These are phyloP conservation scores for Plasmodium malariae DNA, from an alignment of 169 alveolate genomes.

Conservation along the genomic window DNA sequence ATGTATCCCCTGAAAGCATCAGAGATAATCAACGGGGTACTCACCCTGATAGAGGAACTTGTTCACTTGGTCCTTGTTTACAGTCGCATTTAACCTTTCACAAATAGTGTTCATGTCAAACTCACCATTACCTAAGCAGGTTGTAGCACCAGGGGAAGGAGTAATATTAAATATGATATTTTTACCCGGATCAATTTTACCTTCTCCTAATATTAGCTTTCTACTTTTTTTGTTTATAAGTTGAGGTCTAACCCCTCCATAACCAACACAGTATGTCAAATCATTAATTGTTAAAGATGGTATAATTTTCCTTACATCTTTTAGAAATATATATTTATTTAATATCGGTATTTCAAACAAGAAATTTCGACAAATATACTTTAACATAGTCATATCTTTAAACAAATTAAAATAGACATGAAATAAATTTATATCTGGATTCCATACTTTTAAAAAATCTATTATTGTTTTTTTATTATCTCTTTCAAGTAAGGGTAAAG, in stretches of 20 bases:
- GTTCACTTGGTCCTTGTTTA: conserved; percentile 79
- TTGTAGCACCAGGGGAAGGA: conserved; percentile 92
- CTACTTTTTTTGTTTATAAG: conserved; percentile 85
- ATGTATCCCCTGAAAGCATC: neutral
- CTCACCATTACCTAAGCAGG: conserved; percentile 90
- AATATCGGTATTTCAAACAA: conserved; percentile 88
- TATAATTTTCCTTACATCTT: conserved; percentile 88
- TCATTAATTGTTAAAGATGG: conserved; percentile 87
- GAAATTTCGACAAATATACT: conserved; percentile 85
- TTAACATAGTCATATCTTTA: conserved; percentile 83
- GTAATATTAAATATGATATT: conserved; percentile 89
- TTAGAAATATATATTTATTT: conserved; percentile 82
- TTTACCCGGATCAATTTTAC: conserved; percentile 85
- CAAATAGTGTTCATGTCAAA: conserved; percentile 87
- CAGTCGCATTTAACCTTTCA: conserved; percentile 83
- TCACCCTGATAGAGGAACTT: conserved; percentile 85
- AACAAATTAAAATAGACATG: conserved; percentile 84
- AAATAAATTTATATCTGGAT: conserved; percentile 82
- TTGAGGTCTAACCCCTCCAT: conserved; percentile 91
- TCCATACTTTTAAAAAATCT: conserved; percentile 86
- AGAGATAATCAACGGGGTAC: conserved; percentile 78
- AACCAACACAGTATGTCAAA: conserved; percentile 87
- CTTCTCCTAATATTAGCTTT: conserved; percentile 89
- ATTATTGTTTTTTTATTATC: conserved; percentile 83
- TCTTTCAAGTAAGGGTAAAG: conserved; percentile 89